A percentile compares a stretch with the other conserved stretches of the same genome.
These are phyloP conservation scores for Dothistroma pini DNA, from an alignment of 2,329 filamentous ascomycete species.

Conservation along the genomic window DNA sequence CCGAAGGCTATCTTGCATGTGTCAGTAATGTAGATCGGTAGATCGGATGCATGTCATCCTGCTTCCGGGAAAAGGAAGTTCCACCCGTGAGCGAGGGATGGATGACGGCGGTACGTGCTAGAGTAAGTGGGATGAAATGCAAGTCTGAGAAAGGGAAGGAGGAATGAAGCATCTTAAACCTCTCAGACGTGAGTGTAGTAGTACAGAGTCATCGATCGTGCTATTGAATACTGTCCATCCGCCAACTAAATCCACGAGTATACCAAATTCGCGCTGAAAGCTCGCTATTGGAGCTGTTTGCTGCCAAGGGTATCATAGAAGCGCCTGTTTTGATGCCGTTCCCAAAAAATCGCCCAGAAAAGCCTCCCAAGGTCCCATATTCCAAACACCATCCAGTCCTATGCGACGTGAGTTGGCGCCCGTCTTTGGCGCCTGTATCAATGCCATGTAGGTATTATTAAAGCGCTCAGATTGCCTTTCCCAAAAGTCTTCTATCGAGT, in stretches of 20 bases:
- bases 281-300: slow-evolving; percentile 13
- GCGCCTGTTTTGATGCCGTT: slow-evolving; percentile 25
- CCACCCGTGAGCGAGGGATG: not conserved
- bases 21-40: not conserved
- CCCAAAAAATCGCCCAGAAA: slow-evolving; percentile 16
- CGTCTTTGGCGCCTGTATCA: slow-evolving; percentile 11
- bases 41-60: slow-evolving; percentile 1
- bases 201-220: not conserved
- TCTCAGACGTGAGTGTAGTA: not conserved
- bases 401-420: slow-evolving; percentile 6
- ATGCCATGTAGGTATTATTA: slow-evolving; percentile 18
- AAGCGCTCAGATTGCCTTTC: slow-evolving; percentile 22
- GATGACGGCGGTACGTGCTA: not conserved
- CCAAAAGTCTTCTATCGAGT: slow-evolving; percentile 5
- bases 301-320: slow-evolving; percentile 26
- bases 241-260: not conserved
- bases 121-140: not conserved
- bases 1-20: slow-evolving; percentile 3
- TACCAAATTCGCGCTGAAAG: not conserved
- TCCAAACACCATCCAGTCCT: not conserved
- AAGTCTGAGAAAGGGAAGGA: not conserved
- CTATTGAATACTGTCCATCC: not conserved
- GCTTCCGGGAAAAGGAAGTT: not conserved
- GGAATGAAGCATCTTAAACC: not conserved
- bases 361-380: slow-evolving; percentile 11